Base-by-base conservation (phyloP, 495 filamentous ascomycete genomes). In the Hypomontagnella submonticulosa region DNA sequence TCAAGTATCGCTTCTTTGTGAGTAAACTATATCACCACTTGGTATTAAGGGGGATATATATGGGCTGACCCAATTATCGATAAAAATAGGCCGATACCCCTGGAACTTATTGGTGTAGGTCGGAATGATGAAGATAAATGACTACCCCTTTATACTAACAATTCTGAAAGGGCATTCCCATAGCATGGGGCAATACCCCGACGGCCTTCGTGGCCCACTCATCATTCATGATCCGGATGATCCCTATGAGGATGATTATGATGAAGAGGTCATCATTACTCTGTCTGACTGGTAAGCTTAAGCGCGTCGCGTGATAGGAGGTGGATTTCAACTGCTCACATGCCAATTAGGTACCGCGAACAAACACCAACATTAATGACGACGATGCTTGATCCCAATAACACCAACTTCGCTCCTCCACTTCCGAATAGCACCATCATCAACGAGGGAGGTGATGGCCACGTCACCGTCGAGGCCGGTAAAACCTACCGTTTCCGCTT, bases 61-160 rank as follows among this genome's bases (percentile, higher is more conserved):
- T 16, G 37, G 8, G 34, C 63, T 75, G 13, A 73, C 38, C n/a
- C 6, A 8, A 8, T 38, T 9, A 8, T 2, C 4, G 15, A 43
- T 44, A 47, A 7, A 0, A 48, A 34, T 72, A 90, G 73, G 75
- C 82, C 9, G 82, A 90, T 59, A 82, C 87, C 53, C 79, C 85
- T 19, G 90, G 90, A 12, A 91, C 90, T 0, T 92, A 88, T 60
- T 93, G 90, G 90, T 92, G 91, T 77, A 90, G 70, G 88, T 89
- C 10, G 75, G 82, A 47, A 77, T 78, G 4, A 5, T 43, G 1
- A 0, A 19, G n/a, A 7, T n/a, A 12, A 41, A 0, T 12, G 11
- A 12, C 11, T 1, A 38, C 19, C 7, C 9, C 7, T 4, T 8
- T 19, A 15, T 48, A 50, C 70, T 78, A 33, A 78, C 33, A 42